Evolutionary conservation across 345 rosid genomes (phyloP), one percentile per base, ranked within the genome.

Genomic region (Aethionema arabicum): DNA sequence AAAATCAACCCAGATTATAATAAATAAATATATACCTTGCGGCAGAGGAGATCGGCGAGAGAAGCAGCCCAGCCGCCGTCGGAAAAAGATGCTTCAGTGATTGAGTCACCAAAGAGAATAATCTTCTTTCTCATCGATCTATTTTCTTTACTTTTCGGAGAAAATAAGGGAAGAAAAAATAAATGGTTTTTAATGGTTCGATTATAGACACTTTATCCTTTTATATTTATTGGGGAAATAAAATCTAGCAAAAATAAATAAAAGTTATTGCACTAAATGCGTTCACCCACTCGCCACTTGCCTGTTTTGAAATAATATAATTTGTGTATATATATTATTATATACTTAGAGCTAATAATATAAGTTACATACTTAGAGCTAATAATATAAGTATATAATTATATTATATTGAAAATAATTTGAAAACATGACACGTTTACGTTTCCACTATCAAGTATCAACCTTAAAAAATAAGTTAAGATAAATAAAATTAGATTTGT

Each of bases 41-140:
- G 96, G 70, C 75, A 65, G 74, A 92, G 80, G 61, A 82, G 92
- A 76, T 87, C 54, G 44, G 86, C 81, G 15, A 92, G 93, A 45
- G 88, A 76, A 47, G 96, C 85, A 35, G 93, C 96, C 98, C 98
- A 89, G 5, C 89, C 93, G 27, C 84, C 84, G 31, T 76, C 77
- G 29, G 36, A 61, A 16, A 86, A 89, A 56, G 98, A 89, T 53
- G 39, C 76, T 63, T 92, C 95, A 37, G 98, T 92, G 56, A 92
- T 92, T 1, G 98, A 92, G 65, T 92, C 98, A 27, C 98, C 98
- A 37, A 86, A 92, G 35, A 91, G 83, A 67, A 74, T 76, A 36
- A 91, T 85, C 78, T 80, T 81, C 31, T 44, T 8, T 29, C 15
- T 56, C 47, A 9, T 44, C 5, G 37, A 44, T 8, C 9, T 37